Evolutionary conservation across 1,284 basidiomycete species (phyloP).

Genomic region (Austroboletus rostrupii): DNA sequence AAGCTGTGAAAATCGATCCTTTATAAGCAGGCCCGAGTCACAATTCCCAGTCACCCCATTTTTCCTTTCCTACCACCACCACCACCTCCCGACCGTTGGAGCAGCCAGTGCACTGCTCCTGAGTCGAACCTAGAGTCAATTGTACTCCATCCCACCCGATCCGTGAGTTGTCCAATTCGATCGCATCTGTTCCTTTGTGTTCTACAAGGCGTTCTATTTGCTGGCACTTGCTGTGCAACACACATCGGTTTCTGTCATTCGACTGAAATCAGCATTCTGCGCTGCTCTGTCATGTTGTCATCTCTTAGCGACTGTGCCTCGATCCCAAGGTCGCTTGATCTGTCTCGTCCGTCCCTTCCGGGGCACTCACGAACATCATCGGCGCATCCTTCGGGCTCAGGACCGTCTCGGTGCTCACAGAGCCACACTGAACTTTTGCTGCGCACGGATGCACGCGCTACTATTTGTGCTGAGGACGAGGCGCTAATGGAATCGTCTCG

Average conservation of each 20-base stretch:
- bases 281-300: constrained; percentile 12
- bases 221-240: constrained; percentile 19
- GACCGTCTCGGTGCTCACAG: constrained; percentile 18
- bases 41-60: not conserved
- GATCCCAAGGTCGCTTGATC: constrained; percentile 29
- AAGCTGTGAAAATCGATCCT: constrained; percentile 33
- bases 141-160: constrained; percentile 15
- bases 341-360: constrained; percentile 30
- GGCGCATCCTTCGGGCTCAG: constrained; percentile 23
- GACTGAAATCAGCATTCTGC: constrained; percentile 25
- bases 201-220: constrained; percentile 29
- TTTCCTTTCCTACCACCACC: constrained; percentile 23
- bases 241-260: constrained; percentile 27
- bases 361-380: constrained; percentile 30
- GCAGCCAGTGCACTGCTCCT: constrained; percentile 23
- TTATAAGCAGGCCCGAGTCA: constrained; percentile 42
- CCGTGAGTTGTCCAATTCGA: constrained; percentile 29
- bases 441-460: constrained; percentile 23
- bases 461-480: constrained; percentile 23
- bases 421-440: constrained; percentile 17
- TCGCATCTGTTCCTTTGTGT: constrained; percentile 28
- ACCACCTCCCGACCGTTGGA: constrained; percentile 23
- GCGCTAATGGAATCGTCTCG: constrained; percentile 37
- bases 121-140: constrained; percentile 19
- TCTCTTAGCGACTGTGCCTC: constrained; percentile 12